Percentiles rank a stretch among this genome's conserved stretches.
These are phyloP conservation scores for Leptographium procerum DNA, from an alignment of 2,329 filamentous ascomycete species.

Conservation along the genomic window DNA sequence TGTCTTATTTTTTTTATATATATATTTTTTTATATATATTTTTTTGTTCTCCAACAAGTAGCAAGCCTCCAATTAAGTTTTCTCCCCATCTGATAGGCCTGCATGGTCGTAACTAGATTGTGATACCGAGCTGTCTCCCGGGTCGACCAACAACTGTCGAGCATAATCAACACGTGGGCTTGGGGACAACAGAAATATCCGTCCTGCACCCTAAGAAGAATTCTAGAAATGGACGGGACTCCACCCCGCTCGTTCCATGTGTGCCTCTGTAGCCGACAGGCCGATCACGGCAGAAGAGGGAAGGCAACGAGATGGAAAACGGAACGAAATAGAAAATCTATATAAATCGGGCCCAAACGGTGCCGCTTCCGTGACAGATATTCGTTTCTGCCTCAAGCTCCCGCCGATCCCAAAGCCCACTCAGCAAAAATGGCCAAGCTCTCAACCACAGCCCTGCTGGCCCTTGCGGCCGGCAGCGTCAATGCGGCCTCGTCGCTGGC, in stretches of 20 bases:
- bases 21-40: no score
- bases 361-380: background rate
- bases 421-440: constrained; percentile 8
- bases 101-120: no score
- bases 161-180: background rate
- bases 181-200: background rate
- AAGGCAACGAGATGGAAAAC: background rate
- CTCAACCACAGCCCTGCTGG: constrained; percentile 8
- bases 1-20: no score
- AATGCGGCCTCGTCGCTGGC: constrained; percentile 27
- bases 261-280: background rate
- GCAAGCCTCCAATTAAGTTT: background rate
- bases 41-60: background rate
- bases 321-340: background rate
- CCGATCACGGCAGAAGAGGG: background rate
- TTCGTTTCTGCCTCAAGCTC: background rate
- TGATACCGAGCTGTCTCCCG: background rate
- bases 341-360: background rate
- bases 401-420: background rate
- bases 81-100: background rate
- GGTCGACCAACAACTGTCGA: background rate
- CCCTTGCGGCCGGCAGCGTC: constrained; percentile 11
- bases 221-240: background rate
- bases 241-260: background rate
- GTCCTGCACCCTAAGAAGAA: background rate